Conservation (phyloP, 129 eudicot species). For the Flaveria bidentis region DNA sequence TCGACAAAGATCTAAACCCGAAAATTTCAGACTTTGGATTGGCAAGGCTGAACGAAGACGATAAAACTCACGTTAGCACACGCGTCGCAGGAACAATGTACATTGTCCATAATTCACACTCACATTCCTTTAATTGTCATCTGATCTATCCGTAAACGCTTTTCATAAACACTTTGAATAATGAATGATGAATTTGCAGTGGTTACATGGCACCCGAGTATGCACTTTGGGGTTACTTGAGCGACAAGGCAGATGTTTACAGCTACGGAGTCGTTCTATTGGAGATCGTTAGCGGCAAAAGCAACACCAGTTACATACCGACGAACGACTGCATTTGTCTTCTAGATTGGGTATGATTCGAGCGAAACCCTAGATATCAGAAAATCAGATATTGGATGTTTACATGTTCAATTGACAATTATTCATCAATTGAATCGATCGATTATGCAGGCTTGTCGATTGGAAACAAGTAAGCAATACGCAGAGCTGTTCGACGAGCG, state of each 20-base stretch:
- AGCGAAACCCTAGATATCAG: neutral
- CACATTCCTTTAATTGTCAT: neutral
- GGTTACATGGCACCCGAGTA: conserved; percentile 98
- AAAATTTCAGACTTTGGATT: conserved; percentile 90
- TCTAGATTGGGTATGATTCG: conserved; percentile 68
- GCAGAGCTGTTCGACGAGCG: conserved; percentile 63
- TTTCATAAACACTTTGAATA: neutral
- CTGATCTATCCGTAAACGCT: neutral
- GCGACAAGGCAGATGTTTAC: conserved; percentile 85
- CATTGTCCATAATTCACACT: neutral
- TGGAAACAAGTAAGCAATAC: conserved; percentile 49
- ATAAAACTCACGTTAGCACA: conserved; percentile 75
- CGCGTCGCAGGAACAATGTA: conserved; percentile 89
- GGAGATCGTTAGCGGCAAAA: conserved; percentile 86
- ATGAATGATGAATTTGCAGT: conserved; percentile 41
- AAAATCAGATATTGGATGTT: neutral
- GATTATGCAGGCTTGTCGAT: conserved; percentile 61
- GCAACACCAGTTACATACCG: conserved; percentile 70
- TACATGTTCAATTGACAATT: neutral
- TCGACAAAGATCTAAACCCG: conserved; percentile 66
- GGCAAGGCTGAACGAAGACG: conserved; percentile 74
- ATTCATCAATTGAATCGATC: neutral
- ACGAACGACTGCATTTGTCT: conserved; percentile 61
- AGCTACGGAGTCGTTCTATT: conserved; percentile 76
- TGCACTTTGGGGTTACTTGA: conserved; percentile 82